Evolutionary conservation across 2,329 filamentous ascomycete genomes (phyloP).

Genomic region (Pezicula carpinea): DNA sequence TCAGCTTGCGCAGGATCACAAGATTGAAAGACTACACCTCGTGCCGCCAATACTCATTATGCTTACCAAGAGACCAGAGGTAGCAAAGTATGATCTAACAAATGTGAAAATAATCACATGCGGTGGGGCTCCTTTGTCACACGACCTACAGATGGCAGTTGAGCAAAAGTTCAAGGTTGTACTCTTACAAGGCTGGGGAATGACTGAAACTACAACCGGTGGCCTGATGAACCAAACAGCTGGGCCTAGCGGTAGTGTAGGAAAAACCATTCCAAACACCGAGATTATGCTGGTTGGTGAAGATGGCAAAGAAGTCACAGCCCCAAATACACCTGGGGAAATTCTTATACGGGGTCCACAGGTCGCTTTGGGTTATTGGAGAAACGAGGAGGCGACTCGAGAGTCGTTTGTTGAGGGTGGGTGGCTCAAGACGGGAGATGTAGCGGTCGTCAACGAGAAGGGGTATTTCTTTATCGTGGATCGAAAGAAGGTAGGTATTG

Average conservation of each 20-base stretch:
- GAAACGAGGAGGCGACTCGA: conserved; percentile 56
- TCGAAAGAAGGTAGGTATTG: conserved; percentile 48
- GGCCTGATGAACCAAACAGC: neutral
- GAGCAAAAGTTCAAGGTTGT: neutral
- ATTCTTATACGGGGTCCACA: conserved; percentile 68
- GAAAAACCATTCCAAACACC: conserved; percentile 62
- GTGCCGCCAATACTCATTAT: conserved; percentile 49
- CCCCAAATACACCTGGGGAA: conserved; percentile 56
- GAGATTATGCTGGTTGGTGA: conserved; percentile 60
- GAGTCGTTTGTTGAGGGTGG: conserved; percentile 44
- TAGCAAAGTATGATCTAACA: conserved; percentile 44
- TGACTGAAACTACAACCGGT: conserved; percentile 58
- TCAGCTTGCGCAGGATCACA: conserved; percentile 58
- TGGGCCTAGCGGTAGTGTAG: conserved; percentile 34
- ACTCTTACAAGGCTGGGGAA: conserved; percentile 67
- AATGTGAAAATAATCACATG: conserved; percentile 40
- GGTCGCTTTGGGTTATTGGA: conserved; percentile 76
- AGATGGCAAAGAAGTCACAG: conserved; percentile 44
- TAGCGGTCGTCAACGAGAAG: conserved; percentile 51
- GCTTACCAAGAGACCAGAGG: conserved; percentile 48
- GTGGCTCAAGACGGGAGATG: conserved; percentile 67
- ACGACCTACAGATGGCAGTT: neutral
- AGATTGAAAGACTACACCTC: conserved; percentile 61
- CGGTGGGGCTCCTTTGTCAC: conserved; percentile 47
- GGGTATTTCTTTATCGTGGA: conserved; percentile 64